Evolutionary conservation across 345 rosid species (phyloP), one percentile per base, ranked within the genome.

Genomic region (Rhizophora apiculata): DNA sequence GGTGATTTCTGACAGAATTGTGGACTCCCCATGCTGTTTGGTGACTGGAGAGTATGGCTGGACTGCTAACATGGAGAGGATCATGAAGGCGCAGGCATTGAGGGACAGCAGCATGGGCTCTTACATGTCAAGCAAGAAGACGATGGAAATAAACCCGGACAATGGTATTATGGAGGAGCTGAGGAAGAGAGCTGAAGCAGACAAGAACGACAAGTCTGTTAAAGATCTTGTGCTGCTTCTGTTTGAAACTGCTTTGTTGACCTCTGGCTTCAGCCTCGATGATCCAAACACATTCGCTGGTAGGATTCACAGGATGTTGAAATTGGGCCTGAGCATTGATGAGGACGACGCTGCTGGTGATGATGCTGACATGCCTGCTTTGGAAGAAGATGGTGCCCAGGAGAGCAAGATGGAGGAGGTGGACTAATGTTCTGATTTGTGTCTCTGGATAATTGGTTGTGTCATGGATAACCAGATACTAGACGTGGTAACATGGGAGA

Each of bases 331-430:
- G 69, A 92, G 93, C 73, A 88, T 88, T 18, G 93, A 90, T 0
- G 98, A 90, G 73, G 93, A 79, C 3, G 95, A 90, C 21, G 51
- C 46, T 6, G 85, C 30, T 0, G 96, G 61, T 2, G 91, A 82
- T 0, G 98, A 88, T 20, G 81, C 80, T 5, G 96, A 88, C 15
- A 87, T 92, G 95, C 98, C 96, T 16, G 80, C 84, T 1, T 62
- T 92, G 71, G 98, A 90, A 72, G 98, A 92, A 13, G 93, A 79
- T 2, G 91, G 66, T 26, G 93, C 79, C 15, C 95, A 88, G 80
- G 98, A 85, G 84, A 90, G 95, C 85, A 92, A 88, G 85, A 92
- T 92, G 98, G 98, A 92, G 74, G 96, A 92, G 51, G 98, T 92
- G 0, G 98, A 92, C 71, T 92, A 72, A 55, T n/a, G 63, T 21